A percentile compares a stretch with the other conserved stretches of the same genome.
phyloP scores from a whole-genome alignment of 495 filamentous ascomycete species.

The Pyrenopolyporus hunteri region DNA sequence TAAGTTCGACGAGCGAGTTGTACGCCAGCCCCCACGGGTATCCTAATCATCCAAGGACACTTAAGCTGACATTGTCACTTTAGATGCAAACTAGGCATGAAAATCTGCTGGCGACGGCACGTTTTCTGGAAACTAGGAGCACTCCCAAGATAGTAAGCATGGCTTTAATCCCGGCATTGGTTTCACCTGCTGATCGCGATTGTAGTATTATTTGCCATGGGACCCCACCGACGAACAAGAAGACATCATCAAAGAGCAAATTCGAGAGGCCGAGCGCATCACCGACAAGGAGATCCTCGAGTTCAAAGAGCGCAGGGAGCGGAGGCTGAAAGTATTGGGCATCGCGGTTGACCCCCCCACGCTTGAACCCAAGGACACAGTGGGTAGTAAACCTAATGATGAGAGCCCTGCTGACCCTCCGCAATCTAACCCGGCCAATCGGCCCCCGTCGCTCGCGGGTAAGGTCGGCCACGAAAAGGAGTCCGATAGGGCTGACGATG shows the following conservation, averaged over 20 bases:
- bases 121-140: slow-evolving; percentile 73
- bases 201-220: slow-evolving; percentile 90
- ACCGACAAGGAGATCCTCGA: slow-evolving; percentile 54
- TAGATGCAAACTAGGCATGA: slow-evolving; percentile 83
- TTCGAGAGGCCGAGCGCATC: slow-evolving; percentile 50
- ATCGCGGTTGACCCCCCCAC: slow-evolving; percentile 33
- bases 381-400: slow-evolving; percentile 55
- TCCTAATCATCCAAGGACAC: not conserved
- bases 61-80: slow-evolving; percentile 36
- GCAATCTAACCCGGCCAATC: slow-evolving; percentile 43
- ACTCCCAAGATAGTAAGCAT: slow-evolving; percentile 76
- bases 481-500: slow-evolving; percentile 71
- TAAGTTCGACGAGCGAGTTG: slow-evolving; percentile 78
- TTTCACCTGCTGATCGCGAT: slow-evolving; percentile 31
- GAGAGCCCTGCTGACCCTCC: slow-evolving; percentile 53
- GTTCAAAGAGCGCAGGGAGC: slow-evolving; percentile 49
- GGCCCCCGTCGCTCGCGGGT: slow-evolving; percentile 41
- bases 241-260: slow-evolving; percentile 54
- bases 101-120: slow-evolving; percentile 73
- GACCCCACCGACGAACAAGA: slow-evolving; percentile 64
- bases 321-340: slow-evolving; percentile 39
- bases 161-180: not conserved
- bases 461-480: slow-evolving; percentile 49
- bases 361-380: slow-evolving; percentile 39
- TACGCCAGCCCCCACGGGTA: slow-evolving; percentile 50